These are phyloP conservation scores for Monosporascus sp. DNA, from an alignment of 2,329 filamentous ascomycete species.

Conservation along the genomic window DNA sequence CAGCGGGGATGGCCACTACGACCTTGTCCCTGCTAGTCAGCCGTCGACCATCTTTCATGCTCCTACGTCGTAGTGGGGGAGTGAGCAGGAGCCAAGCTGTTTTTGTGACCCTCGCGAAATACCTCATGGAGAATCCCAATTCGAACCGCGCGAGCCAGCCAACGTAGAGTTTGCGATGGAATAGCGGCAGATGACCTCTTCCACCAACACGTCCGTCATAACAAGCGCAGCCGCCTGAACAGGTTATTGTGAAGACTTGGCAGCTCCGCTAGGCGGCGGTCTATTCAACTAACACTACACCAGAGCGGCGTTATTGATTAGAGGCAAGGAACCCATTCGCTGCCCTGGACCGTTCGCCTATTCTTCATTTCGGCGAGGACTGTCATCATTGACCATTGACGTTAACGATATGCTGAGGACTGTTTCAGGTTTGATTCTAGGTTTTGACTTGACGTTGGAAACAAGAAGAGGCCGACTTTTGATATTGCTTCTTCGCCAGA, in stretches of 20 bases:
- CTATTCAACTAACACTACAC: background rate
- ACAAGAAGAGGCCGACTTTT: background rate
- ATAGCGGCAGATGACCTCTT: background rate
- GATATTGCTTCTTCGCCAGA: background rate
- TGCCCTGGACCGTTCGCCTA: slow-evolving; percentile 5
- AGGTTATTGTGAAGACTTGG: background rate
- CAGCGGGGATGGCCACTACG: background rate
- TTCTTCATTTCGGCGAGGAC: slow-evolving; percentile 8
- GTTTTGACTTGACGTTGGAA: background rate
- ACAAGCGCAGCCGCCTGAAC: background rate
- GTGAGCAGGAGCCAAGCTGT: background rate
- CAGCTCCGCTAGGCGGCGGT: background rate
- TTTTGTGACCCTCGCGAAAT: background rate
- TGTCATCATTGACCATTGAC: slow-evolving; percentile 12
- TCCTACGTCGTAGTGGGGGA: background rate
- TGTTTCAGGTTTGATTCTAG: background rate
- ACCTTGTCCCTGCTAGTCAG: background rate
- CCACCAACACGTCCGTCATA: background rate
- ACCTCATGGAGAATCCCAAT: background rate
- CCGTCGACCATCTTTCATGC: background rate
- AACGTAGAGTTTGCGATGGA: too few species aligned
- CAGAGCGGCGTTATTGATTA: background rate
- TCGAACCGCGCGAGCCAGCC: background rate
- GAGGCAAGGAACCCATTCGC: slow-evolving; percentile 12
- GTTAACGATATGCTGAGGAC: background rate